Evolutionary conservation across 345 rosid species (phyloP).

Genomic region (Ricinus communis): DNA sequence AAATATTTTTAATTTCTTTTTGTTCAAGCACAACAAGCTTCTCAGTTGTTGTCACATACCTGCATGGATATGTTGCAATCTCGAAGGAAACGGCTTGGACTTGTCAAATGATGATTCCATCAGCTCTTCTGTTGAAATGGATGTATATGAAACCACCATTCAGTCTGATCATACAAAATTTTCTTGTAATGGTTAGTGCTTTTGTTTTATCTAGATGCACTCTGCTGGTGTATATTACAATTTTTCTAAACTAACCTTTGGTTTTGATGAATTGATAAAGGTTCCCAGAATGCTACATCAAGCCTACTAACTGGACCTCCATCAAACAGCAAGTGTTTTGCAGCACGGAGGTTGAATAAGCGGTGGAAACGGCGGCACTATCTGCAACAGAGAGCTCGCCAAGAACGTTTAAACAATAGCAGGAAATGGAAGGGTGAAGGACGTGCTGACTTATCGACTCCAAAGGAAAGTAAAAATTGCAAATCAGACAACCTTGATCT

Average conservation of each 20-base stretch:
- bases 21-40: slow-evolving; percentile 73
- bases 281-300: slow-evolving; percentile 47
- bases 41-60: slow-evolving; percentile 66
- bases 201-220: not conserved
- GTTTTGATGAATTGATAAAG: slow-evolving; percentile 35
- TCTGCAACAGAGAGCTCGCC: slow-evolving; percentile 85
- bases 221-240: not conserved
- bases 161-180: slow-evolving; percentile 33
- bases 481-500: slow-evolving; percentile 30
- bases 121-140: slow-evolving; percentile 82
- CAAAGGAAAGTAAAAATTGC: slow-evolving; percentile 37
- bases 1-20: slow-evolving; percentile 15
- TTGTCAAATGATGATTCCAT: slow-evolving; percentile 46
- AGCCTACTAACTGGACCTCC: slow-evolving; percentile 45
- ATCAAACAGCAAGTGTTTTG: slow-evolving; percentile 56
- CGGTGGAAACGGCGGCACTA: slow-evolving; percentile 86
- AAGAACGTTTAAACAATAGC: slow-evolving; percentile 83
- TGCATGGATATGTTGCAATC: slow-evolving; percentile 76
- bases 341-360: slow-evolving; percentile 63
- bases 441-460: slow-evolving; percentile 32
- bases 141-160: slow-evolving; percentile 57
- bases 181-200: slow-evolving; percentile 50
- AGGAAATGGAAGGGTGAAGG: slow-evolving; percentile 95
- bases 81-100: slow-evolving; percentile 66
- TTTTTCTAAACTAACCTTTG: not conserved